Evolutionary conservation across 1,284 basidiomycete genomes (phyloP).

Genomic region (Microbotryomycetes sp.): DNA sequence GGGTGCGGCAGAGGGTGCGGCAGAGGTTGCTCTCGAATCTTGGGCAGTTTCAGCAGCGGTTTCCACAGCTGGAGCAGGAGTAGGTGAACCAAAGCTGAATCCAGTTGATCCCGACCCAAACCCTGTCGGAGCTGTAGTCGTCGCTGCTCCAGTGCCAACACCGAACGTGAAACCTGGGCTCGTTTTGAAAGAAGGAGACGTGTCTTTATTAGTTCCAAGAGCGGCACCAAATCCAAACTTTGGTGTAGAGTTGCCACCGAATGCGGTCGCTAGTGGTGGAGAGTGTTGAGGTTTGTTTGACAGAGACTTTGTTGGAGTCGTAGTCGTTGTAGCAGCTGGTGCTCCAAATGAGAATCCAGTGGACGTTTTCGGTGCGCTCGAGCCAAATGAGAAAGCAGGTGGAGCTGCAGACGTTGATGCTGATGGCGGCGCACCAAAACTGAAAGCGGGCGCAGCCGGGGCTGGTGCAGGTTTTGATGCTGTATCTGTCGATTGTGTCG

Average conservation of each 20-base stretch:
- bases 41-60: background rate
- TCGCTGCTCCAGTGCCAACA: background rate
- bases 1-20: background rate
- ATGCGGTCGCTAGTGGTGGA: constrained; percentile 19
- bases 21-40: background rate
- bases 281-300: constrained; percentile 10
- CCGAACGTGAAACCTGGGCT: constrained; percentile 20
- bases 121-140: constrained; percentile 2
- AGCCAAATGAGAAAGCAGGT: constrained; percentile 9
- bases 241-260: constrained; percentile 19
- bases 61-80: background rate
- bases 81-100: background rate
- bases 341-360: constrained; percentile 5
- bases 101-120: constrained; percentile 12
- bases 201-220: constrained; percentile 17
- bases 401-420: background rate
- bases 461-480: background rate
- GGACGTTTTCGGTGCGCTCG: constrained; percentile 3
- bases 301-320: background rate
- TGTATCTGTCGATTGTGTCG: background rate
- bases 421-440: background rate
- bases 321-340: constrained; percentile 1
- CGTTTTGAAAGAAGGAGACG: background rate
- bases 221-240: constrained; percentile 29
- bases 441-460: too few relatives aligned